Percentiles rank a stretch among this genome's conserved stretches.
Conservation (phyloP, 1,284 basidiomycete genomes). For the Dichomitus squalens region DNA sequence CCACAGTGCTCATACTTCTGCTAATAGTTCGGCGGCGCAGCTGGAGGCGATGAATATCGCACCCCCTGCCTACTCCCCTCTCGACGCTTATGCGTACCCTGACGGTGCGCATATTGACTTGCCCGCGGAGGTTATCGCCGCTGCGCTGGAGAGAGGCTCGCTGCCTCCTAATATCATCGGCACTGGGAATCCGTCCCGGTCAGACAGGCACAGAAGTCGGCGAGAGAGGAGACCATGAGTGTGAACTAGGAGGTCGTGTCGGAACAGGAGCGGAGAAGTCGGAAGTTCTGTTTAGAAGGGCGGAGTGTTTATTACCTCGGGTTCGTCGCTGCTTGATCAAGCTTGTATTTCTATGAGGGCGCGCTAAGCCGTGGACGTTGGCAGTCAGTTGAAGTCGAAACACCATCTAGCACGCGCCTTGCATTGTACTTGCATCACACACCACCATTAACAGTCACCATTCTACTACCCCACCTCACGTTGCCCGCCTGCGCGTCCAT, state of each 20-base stretch:
- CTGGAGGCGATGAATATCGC: conserved; percentile 38
- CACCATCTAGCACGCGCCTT: conserved; percentile 22
- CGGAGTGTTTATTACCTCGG: conserved; percentile 14
- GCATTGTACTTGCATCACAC: conserved; percentile 20
- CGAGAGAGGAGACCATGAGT: conserved; percentile 43
- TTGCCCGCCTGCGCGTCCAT: background rate
- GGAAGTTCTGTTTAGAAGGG: conserved; percentile 1
- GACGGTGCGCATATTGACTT: conserved; percentile 84
- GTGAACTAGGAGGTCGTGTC: background rate
- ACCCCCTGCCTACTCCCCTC: conserved; percentile 80
- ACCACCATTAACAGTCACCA: background rate
- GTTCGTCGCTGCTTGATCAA: conserved; percentile 24
- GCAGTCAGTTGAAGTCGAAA: conserved; percentile 18
- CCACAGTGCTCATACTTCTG: conserved; percentile 20
- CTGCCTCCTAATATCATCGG: conserved; percentile 60
- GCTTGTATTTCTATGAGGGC: conserved; percentile 25
- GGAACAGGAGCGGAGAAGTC: background rate
- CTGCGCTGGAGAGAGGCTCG: conserved; percentile 69
- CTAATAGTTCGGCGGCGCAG: conserved; percentile 18
- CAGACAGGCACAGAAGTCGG: conserved; percentile 60
- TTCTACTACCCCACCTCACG: conserved; percentile 2
- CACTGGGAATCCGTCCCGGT: conserved; percentile 41
- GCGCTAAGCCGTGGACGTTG: conserved; percentile 23
- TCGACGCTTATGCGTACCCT: conserved; percentile 77
- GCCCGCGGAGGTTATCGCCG: conserved; percentile 80